A percentile compares a stretch with the other conserved stretches of the same genome.
These are phyloP conservation scores for Lactarius akahatsu DNA, from an alignment of 768 basidiomycete genomes.

Conservation along the genomic window DNA sequence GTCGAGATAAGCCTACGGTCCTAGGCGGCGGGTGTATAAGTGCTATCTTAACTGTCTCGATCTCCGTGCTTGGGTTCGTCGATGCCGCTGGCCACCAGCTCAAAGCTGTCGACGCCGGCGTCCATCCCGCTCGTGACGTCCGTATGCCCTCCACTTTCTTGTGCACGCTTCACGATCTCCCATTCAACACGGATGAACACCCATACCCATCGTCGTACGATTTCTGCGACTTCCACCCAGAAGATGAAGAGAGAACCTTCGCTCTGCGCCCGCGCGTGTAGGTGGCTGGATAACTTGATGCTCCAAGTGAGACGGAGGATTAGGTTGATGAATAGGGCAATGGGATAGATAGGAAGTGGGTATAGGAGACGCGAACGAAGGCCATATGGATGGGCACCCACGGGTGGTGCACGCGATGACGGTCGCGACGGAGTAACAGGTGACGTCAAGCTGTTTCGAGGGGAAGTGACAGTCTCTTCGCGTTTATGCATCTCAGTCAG, in stretches of 20 bases:
- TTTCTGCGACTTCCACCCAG: slow-evolving; percentile 86
- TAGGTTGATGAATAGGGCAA: slow-evolving; percentile 79
- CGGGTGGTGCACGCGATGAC: slow-evolving; percentile 10
- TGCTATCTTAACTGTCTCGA: slow-evolving; percentile 4
- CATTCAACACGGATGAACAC: slow-evolving; percentile 96
- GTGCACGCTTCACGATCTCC: slow-evolving; percentile 55
- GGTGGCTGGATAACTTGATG: slow-evolving; percentile 83
- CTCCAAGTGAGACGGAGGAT: slow-evolving; percentile 92
- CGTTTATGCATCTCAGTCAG: slow-evolving; percentile 49
- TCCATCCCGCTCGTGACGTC: neutral
- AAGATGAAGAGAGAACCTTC: slow-evolving; percentile 69
- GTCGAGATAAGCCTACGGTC: neutral
- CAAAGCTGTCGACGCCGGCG: slow-evolving; percentile 7
- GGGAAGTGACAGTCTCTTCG: slow-evolving; percentile 29
- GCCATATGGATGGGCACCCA: slow-evolving; percentile 56
- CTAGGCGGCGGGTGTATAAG: neutral
- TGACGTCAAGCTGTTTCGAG: slow-evolving; percentile 11
- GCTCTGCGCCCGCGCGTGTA: slow-evolving; percentile 77
- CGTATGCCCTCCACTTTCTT: slow-evolving; percentile 5
- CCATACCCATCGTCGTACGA: slow-evolving; percentile 95
- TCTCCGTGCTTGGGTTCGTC: slow-evolving; percentile 10
- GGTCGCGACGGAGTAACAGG: slow-evolving; percentile 6
- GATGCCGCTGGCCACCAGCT: slow-evolving; percentile 6
- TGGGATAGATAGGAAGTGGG: slow-evolving; percentile 81
- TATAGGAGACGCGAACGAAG: slow-evolving; percentile 75